Conservation (phyloP, 1,284 basidiomycete genomes). For the Thelephora terrestris region DNA sequence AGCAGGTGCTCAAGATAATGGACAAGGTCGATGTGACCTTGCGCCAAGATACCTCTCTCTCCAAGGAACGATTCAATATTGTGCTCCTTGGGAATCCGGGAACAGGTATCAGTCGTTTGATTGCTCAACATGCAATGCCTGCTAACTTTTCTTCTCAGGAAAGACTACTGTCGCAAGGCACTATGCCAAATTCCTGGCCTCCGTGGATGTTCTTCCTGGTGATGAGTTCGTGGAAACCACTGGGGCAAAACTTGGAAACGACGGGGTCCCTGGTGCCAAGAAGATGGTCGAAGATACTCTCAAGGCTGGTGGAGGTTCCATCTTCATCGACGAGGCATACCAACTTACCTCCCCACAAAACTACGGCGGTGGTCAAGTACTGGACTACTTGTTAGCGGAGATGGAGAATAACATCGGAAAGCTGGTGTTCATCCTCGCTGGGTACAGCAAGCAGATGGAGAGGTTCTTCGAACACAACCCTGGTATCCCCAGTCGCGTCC, state of each 20-base stretch:
- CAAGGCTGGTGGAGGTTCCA: slow-evolving; percentile 44
- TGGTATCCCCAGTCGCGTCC: slow-evolving; percentile 52
- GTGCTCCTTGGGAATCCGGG: slow-evolving; percentile 26
- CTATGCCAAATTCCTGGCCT: slow-evolving; percentile 51
- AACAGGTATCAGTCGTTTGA: slow-evolving; percentile 18
- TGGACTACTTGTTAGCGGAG: slow-evolving; percentile 58
- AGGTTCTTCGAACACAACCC: slow-evolving; percentile 68
- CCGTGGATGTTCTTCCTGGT: slow-evolving; percentile 43
- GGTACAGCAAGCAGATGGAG: slow-evolving; percentile 63
- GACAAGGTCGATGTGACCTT: slow-evolving; percentile 18
- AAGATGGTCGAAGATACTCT: slow-evolving; percentile 38
- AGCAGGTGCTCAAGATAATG: slow-evolving; percentile 21
- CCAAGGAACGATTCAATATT: slow-evolving; percentile 22
- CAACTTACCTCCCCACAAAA: slow-evolving; percentile 42
- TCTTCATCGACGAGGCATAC: slow-evolving; percentile 64
- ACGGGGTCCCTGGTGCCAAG: slow-evolving; percentile 42
- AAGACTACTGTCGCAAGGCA: slow-evolving; percentile 60
- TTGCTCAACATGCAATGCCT: neutral
- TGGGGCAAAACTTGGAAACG: slow-evolving; percentile 44
- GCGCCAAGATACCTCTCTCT: slow-evolving; percentile 18
- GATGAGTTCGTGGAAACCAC: slow-evolving; percentile 48
- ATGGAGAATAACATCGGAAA: slow-evolving; percentile 61
- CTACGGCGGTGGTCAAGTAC: slow-evolving; percentile 38
- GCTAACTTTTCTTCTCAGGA: slow-evolving; percentile 25
- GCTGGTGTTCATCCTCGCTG: slow-evolving; percentile 60